These are phyloP conservation scores for Prinsepia uniflora DNA, from an alignment of 306 rosid genomes.

Conservation along the genomic window DNA sequence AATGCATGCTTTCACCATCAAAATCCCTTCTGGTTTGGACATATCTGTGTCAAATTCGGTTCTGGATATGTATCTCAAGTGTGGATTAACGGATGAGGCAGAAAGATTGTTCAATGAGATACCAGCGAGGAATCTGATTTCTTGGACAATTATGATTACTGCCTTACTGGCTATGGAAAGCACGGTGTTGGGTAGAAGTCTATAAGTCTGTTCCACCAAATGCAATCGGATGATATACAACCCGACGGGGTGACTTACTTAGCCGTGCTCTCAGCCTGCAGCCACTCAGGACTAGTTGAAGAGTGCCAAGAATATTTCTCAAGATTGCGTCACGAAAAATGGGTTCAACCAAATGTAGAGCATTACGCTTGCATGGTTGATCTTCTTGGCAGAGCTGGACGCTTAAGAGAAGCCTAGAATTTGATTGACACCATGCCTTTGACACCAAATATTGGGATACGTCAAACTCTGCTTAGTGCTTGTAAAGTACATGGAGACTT, in stretches of 20 bases:
- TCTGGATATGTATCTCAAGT: slow-evolving; percentile 66
- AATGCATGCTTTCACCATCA: slow-evolving; percentile 52
- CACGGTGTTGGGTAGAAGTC: slow-evolving; percentile 57
- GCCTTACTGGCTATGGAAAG: slow-evolving; percentile 63
- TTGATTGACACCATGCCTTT: slow-evolving; percentile 52
- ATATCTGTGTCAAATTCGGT: slow-evolving; percentile 54
- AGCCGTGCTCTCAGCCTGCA: slow-evolving; percentile 65
- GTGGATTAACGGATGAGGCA: slow-evolving; percentile 50
- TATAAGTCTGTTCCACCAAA: slow-evolving; percentile 37
- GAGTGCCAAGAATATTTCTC: slow-evolving; percentile 53
- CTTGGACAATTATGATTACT: slow-evolving; percentile 71
- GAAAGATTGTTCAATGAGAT: slow-evolving; percentile 45
- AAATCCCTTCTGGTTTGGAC: slow-evolving; percentile 53
- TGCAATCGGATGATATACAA: slow-evolving; percentile 39
- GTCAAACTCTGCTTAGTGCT: slow-evolving; percentile 58
- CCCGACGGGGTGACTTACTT: slow-evolving; percentile 54
- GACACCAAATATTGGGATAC: slow-evolving; percentile 54
- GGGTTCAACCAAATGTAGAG: slow-evolving; percentile 40
- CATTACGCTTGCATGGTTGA: slow-evolving; percentile 68
- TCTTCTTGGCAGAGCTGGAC: slow-evolving; percentile 60
- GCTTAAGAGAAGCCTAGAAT: slow-evolving; percentile 47
- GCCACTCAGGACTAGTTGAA: slow-evolving; percentile 54
- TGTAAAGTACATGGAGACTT: slow-evolving; percentile 59
- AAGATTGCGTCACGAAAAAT: slow-evolving; percentile 30
- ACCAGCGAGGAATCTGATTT: slow-evolving; percentile 40